Evolutionary conservation across 1,284 basidiomycete species (phyloP).

Genomic region (Leucoagaricus sp.): DNA sequence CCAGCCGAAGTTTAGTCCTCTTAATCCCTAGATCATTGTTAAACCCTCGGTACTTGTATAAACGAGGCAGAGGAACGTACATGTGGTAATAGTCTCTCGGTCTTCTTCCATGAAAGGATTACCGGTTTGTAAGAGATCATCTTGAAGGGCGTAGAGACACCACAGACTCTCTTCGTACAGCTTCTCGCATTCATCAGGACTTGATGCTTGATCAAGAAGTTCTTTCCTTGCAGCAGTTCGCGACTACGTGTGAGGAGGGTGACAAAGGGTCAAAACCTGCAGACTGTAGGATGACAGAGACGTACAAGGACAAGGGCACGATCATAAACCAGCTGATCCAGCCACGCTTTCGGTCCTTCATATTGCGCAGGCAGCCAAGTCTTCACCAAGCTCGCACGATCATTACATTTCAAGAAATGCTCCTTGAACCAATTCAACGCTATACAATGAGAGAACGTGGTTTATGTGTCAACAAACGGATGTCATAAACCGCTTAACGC

Average conservation of each 20-base stretch:
- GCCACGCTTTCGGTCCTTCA: conserved; percentile 69
- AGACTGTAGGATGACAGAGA: conserved; percentile 13
- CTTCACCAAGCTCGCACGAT: conserved; percentile 74
- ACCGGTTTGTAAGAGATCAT: conserved; percentile 83
- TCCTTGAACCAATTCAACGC: conserved; percentile 77
- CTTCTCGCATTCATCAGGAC: conserved; percentile 85
- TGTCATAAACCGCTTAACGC: neutral
- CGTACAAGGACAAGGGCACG: conserved; percentile 69
- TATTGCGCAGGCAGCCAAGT: conserved; percentile 80
- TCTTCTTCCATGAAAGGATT: conserved; percentile 88
- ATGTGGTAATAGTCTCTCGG: conserved; percentile 76
- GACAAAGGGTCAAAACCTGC: neutral
- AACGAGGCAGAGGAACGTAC: conserved; percentile 46
- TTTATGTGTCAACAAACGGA: neutral
- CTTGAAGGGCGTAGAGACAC: conserved; percentile 90
- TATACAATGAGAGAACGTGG: conserved; percentile 27
- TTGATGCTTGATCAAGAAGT: conserved; percentile 75
- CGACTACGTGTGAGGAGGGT: conserved; percentile 53
- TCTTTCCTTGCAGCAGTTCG: conserved; percentile 92
- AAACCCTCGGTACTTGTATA: neutral
- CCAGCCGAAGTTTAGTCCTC: conserved; percentile 75
- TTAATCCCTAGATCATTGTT: conserved; percentile 63
- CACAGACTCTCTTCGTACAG: conserved; percentile 94
- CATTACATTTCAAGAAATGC: conserved; percentile 77
- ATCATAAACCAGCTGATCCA: conserved; percentile 83